phyloP scores from a whole-genome alignment of 2,329 filamentous ascomycete genomes.

The Helotiales sp. region DNA sequence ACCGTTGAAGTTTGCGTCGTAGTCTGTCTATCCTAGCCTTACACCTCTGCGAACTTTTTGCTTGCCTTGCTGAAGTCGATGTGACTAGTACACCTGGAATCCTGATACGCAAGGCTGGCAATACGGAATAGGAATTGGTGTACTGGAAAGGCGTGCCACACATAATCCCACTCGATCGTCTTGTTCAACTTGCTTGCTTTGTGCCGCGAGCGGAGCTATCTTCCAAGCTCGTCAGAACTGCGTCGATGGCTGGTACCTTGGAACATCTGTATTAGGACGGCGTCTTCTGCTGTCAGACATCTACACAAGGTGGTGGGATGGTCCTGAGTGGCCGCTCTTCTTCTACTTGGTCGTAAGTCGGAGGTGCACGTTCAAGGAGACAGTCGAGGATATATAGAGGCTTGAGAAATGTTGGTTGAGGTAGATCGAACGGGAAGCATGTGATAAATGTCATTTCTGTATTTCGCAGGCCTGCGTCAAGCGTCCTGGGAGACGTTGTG shows the following conservation, averaged over 20 bases:
- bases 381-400: too few species aligned
- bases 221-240: background rate
- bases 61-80: background rate
- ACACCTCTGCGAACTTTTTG: background rate
- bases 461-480: too few species aligned
- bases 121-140: background rate
- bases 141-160: background rate
- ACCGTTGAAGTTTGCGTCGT: background rate
- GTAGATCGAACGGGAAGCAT: too few species aligned
- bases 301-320: too few species aligned
- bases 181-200: background rate
- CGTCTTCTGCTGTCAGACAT: too few species aligned
- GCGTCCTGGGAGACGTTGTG: too few species aligned
- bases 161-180: background rate
- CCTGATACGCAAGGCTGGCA: background rate
- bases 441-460: too few species aligned
- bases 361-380: too few species aligned
- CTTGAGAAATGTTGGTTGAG: too few species aligned
- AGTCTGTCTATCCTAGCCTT: background rate
- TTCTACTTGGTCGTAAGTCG: too few species aligned
- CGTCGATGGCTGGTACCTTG: background rate
- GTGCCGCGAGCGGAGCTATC: background rate
- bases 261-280: background rate
- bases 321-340: too few species aligned
- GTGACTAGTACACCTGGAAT: background rate